A percentile compares a stretch with the other conserved stretches of the same genome.
These are phyloP conservation scores for Pseudohyphozyma bogoriensis DNA, from an alignment of 768 basidiomycete genomes.

Conservation along the genomic window DNA sequence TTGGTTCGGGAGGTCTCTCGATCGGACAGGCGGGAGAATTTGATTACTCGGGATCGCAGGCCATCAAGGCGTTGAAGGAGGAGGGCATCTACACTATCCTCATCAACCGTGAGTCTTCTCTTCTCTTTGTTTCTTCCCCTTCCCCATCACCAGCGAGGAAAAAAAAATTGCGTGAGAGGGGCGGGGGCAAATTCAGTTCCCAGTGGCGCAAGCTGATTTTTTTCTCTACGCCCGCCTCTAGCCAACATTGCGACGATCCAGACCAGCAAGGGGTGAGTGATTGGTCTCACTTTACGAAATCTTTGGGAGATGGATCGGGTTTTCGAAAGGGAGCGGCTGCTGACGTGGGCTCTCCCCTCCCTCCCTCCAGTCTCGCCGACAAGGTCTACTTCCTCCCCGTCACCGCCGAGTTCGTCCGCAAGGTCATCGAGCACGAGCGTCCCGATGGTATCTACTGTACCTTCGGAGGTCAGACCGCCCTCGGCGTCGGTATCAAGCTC, in stretches of 20 bases:
- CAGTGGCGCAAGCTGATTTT: not conserved
- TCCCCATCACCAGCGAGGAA: too few relatives aligned
- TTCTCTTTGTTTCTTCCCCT: not conserved
- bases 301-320: too few relatives aligned
- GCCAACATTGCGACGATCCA: slow-evolving; percentile 86
- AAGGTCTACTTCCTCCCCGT: slow-evolving; percentile 99
- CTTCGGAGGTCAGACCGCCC: slow-evolving; percentile 94
- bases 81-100: slow-evolving; percentile 99
- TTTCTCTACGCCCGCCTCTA: too few relatives aligned
- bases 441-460: slow-evolving; percentile 98
- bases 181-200: not conserved
- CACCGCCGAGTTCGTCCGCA: slow-evolving; percentile 92
- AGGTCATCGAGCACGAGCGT: slow-evolving; percentile 97
- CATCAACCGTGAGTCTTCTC: slow-evolving; percentile 53
- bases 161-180: not conserved
- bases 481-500: slow-evolving; percentile 93
- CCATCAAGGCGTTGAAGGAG: slow-evolving; percentile 97
- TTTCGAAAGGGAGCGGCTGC: too few relatives aligned
- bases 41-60: slow-evolving; percentile 98
- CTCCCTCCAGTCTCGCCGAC: slow-evolving; percentile 61
- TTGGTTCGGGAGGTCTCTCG: slow-evolving; percentile 93
- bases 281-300: not conserved
- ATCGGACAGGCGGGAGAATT: slow-evolving; percentile 99
- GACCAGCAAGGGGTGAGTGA: slow-evolving; percentile 23
- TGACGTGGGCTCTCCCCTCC: not conserved